A percentile compares a stretch with the other conserved stretches of the same genome.
Evolutionary conservation across 2,329 filamentous ascomycete genomes (phyloP).

Genomic region (Ophiostoma tasmaniense): DNA sequence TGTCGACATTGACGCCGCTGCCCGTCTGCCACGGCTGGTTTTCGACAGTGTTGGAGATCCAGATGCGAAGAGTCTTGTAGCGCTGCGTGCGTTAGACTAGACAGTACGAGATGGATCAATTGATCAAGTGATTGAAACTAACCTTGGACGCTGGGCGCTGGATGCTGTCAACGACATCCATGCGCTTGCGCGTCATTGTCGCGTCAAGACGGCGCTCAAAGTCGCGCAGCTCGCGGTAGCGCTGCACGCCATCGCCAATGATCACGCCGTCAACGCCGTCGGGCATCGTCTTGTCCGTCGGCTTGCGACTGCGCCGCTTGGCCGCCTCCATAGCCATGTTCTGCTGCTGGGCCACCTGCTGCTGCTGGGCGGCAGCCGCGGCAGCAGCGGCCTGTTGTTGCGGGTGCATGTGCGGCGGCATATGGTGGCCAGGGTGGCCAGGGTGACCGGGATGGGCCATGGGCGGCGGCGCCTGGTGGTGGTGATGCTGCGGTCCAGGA

Average conservation of each 20-base stretch:
- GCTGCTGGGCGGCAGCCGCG: slow-evolving; percentile 43
- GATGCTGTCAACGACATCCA: slow-evolving; percentile 80
- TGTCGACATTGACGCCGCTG: slow-evolving; percentile 57
- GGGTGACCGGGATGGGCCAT: slow-evolving; percentile 13
- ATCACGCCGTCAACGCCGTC: slow-evolving; percentile 79
- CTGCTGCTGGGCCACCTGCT: slow-evolving; percentile 42
- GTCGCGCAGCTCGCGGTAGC: slow-evolving; percentile 78
- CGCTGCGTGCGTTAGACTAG: slow-evolving; percentile 37
- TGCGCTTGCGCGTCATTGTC: slow-evolving; percentile 84
- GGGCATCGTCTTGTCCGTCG: slow-evolving; percentile 89
- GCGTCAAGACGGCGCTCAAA: slow-evolving; percentile 84
- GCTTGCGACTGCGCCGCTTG: slow-evolving; percentile 76
- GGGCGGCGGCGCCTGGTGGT: slow-evolving; percentile 12
- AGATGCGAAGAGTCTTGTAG: slow-evolving; percentile 78
- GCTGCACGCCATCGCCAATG: slow-evolving; percentile 70
- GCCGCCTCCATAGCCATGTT: slow-evolving; percentile 55
- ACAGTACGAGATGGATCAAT: background rate
- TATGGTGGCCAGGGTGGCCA: slow-evolving; percentile 18
- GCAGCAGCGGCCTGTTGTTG: slow-evolving; percentile 27
- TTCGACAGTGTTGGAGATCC: slow-evolving; percentile 90
- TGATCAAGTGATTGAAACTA: background rate
- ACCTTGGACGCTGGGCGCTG: slow-evolving; percentile 45
- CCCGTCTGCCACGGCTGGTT: slow-evolving; percentile 86
- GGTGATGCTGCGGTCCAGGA: slow-evolving; percentile 10
- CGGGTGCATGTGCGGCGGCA: slow-evolving; percentile 24